Percentiles rank a stretch among this genome's conserved stretches.
These are phyloP conservation scores for Neonectria neomacrospora DNA, from an alignment of 2,329 filamentous ascomycete genomes.

Conservation along the genomic window DNA sequence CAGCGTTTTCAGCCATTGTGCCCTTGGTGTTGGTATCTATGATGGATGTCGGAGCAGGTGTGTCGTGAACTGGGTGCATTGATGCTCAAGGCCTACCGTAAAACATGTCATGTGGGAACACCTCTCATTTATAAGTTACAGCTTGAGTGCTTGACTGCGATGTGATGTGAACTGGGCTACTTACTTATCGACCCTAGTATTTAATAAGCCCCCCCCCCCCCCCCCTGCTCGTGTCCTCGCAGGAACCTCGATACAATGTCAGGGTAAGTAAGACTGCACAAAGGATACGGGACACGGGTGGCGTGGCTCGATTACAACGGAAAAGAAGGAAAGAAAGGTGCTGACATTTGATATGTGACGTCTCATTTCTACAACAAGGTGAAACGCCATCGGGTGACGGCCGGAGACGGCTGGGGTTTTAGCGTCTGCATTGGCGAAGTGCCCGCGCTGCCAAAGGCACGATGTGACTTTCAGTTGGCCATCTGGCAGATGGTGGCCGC, in stretches of 20 bases:
- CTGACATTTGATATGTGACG: not conserved
- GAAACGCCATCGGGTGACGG: not conserved
- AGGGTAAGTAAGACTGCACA: not conserved
- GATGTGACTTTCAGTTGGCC: too few relatives aligned
- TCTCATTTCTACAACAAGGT: not conserved
- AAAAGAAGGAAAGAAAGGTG: not conserved
- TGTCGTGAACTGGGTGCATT: not conserved
- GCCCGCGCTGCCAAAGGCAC: not conserved
- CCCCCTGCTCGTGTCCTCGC: too few relatives aligned
- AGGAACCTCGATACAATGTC: not conserved
- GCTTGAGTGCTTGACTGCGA: not conserved
- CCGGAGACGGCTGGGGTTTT: not conserved
- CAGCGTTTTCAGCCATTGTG: constrained; percentile 3
- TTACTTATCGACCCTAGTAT: too few relatives aligned
- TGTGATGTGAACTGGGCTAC: too few relatives aligned
- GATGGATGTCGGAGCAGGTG: too few relatives aligned
- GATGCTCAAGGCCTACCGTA: not conserved
- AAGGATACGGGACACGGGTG: not conserved
- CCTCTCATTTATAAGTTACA: not conserved
- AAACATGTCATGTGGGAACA: too few relatives aligned
- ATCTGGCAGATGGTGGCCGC: too few relatives aligned
- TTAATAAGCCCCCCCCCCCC: not conserved
- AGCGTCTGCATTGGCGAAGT: not conserved
- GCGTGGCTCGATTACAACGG: not conserved
- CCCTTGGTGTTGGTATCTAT: not conserved